phyloP scores from a whole-genome alignment of 331 rosid species.

The Stylosanthes scabra region DNA sequence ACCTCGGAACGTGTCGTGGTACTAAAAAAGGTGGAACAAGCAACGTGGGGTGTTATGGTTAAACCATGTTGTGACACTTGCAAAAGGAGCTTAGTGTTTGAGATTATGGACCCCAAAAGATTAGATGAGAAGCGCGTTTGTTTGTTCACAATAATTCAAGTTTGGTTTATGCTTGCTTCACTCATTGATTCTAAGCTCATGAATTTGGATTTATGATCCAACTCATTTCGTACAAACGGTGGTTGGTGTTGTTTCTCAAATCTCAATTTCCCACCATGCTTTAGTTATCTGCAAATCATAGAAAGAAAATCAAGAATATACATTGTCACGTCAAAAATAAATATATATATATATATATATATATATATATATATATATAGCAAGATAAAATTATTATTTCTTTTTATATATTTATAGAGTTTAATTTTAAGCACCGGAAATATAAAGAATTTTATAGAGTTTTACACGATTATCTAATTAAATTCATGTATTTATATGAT shows the following conservation, averaged over 20 bases:
- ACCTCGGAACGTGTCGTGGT: not conserved
- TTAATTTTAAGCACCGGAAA: no score
- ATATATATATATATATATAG: no score
- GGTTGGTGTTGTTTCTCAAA: not conserved
- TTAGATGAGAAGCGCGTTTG: not conserved
- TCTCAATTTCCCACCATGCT: not conserved
- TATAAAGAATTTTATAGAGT: no score
- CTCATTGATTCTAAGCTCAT: not conserved
- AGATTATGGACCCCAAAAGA: not conserved
- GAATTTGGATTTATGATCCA: not conserved
- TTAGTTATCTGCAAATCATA: not conserved
- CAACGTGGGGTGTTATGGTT: not conserved
- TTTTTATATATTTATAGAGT: no score
- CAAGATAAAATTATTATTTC: no score
- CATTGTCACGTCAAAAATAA: no score
- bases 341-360: no score
- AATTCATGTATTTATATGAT: no score
- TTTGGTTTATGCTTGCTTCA: not conserved
- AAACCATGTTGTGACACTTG: conserved; percentile 1
- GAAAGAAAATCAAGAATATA: not conserved
- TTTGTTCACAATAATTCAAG: not conserved
- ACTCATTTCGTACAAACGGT: not conserved
- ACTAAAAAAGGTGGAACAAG: not conserved
- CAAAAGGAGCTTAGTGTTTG: not conserved
- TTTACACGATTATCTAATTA: no score